Percentiles rank a stretch among this genome's conserved stretches.
phyloP scores from a whole-genome alignment of 1,284 basidiomycete species.

The Apiotrichum domesticum region DNA sequence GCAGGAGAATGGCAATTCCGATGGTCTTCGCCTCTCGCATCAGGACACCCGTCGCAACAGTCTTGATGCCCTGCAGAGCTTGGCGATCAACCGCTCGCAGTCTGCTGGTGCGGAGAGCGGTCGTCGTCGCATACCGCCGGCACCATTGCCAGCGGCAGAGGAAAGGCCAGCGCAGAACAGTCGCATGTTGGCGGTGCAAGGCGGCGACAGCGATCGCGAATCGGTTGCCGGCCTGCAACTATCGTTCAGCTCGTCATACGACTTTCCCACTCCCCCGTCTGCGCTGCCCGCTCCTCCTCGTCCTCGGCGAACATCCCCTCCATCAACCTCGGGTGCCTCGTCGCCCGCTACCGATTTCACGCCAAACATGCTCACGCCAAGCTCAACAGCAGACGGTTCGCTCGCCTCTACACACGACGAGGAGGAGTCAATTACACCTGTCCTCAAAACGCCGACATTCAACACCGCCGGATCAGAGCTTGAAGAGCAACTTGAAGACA shows the following conservation, averaged over 20 bases:
- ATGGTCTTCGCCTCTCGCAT: background rate
- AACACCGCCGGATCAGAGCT: background rate
- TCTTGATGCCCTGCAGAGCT: conserved; percentile 5
- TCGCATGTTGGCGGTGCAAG: no score
- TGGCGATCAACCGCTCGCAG: conserved; percentile 6
- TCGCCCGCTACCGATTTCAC: no score
- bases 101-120: conserved; percentile 2
- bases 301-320: no score
- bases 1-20: no score
- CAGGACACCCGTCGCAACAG: background rate
- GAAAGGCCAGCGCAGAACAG: no score
- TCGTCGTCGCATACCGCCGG: background rate
- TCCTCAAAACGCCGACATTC: background rate
- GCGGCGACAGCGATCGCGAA: background rate
- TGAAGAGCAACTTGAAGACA: background rate
- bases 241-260: background rate
- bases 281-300: conserved; percentile 7
- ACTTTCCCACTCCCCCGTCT: conserved; percentile 15
- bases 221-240: background rate
- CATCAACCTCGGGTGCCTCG: no score
- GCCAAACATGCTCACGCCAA: no score
- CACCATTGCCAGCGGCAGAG: background rate
- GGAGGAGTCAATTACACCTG: no score
- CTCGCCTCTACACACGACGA: no score
- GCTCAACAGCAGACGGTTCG: no score